Conservation (phyloP, 371 early-diverging fungal species). For the Choanephora cucurbitarum region DNA sequence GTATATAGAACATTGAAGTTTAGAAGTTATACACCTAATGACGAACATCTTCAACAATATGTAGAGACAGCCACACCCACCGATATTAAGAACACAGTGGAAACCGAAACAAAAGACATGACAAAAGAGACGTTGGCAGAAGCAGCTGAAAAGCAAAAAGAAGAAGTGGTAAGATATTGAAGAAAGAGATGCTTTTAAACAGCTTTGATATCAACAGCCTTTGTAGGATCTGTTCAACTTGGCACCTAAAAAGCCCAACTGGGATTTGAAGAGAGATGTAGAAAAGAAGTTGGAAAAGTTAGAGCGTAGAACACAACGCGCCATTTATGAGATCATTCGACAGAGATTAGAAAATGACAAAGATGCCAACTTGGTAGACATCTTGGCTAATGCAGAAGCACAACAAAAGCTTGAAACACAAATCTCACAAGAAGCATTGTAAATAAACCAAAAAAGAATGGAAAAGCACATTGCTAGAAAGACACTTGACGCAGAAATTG, state of each 20-base stretch:
- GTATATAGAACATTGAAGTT: conserved; percentile 42
- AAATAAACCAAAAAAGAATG: conserved; percentile 4
- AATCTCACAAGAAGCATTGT: neutral
- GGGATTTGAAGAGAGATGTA: conserved; percentile 88
- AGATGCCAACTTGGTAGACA: conserved; percentile 37
- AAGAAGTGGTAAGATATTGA: conserved; percentile 74
- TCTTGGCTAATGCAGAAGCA: conserved; percentile 44
- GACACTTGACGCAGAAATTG: too few relatives aligned
- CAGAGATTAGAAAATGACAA: conserved; percentile 28
- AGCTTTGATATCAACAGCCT: too few relatives aligned
- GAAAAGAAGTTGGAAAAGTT: conserved; percentile 74
- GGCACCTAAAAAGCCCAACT: conserved; percentile 85
- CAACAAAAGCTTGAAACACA: conserved; percentile 36
- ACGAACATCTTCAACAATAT: conserved; percentile 50
- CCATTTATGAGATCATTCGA: conserved; percentile 80
- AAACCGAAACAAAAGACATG: conserved; percentile 59
- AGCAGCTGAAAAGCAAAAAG: conserved; percentile 63
- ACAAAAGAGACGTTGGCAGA: conserved; percentile 60
- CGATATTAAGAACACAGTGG: conserved; percentile 55
- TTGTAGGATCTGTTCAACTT: conserved; percentile 74
- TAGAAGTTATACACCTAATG: conserved; percentile 63
- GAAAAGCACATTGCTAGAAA: too few relatives aligned
- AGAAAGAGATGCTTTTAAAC: neutral
- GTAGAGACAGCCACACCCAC: conserved; percentile 49
- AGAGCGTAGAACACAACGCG: conserved; percentile 70